Evolutionary conservation across 805 yeast species (phyloP).

Genomic region (Candida pseudoglaebosa): DNA sequence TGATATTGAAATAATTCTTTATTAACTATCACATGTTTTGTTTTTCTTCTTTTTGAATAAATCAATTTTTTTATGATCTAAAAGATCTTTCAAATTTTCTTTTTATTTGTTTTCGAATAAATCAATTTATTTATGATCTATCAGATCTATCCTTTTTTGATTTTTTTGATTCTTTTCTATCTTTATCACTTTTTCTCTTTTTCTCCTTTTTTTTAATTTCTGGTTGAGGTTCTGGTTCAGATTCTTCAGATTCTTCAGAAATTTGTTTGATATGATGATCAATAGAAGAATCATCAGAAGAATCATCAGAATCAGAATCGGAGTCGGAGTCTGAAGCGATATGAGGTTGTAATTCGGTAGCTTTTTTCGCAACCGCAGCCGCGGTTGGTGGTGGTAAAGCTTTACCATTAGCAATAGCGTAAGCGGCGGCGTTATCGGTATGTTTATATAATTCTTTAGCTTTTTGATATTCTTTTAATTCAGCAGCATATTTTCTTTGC

Average conservation of each 20-base stretch:
- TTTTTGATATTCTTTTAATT: constrained; percentile 34
- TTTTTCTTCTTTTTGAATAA: no score
- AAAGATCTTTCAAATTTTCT: no score
- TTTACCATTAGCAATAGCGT: constrained; percentile 3
- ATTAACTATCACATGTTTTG: no score
- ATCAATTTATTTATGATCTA: no score
- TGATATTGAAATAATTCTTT: no score
- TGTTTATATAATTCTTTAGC: constrained; percentile 34
- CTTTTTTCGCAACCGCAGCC: constrained; percentile 8
- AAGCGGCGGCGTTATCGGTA: constrained; percentile 18
- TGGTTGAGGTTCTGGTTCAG: constrained; percentile 17
- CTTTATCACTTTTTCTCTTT: constrained; percentile 20
- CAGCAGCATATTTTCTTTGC: constrained; percentile 53
- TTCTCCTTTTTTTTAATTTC: constrained; percentile 51
- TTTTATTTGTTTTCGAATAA: no score
- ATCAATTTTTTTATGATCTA: no score
- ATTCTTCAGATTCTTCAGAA: constrained; percentile 2
- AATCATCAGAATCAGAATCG: constrained; percentile 3
- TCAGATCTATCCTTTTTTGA: constrained; percentile 8
- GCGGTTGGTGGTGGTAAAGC: constrained; percentile 5
- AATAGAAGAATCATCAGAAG: not conserved
- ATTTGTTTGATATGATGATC: not conserved
- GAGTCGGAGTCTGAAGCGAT: constrained; percentile 3
- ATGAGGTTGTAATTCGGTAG: constrained; percentile 5
- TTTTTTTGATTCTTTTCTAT: constrained; percentile 13